phyloP scores from a whole-genome alignment of 768 basidiomycete species.

The Tremella fuciformis region DNA sequence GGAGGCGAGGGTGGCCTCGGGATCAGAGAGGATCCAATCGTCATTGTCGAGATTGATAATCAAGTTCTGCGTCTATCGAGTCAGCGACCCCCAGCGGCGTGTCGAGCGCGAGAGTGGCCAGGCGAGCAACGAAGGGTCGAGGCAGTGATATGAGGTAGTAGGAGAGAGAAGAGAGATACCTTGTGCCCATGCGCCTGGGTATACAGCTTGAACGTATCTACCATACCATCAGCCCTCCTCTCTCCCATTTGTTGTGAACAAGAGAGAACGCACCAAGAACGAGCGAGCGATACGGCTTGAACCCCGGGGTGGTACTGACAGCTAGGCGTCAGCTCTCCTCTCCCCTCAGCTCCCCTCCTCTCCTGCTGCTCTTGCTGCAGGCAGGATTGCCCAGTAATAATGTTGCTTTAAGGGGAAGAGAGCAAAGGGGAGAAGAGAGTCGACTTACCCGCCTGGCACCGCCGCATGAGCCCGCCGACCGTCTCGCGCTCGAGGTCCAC shows the following conservation, averaged over 20 bases:
- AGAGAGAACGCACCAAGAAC: constrained; percentile 59
- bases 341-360: constrained; percentile 5
- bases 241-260: neutral
- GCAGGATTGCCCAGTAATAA: neutral
- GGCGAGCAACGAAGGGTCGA: too few species aligned
- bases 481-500: constrained; percentile 77
- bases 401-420: too few species aligned
- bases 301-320: constrained; percentile 69
- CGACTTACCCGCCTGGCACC: constrained; percentile 63
- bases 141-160: too few species aligned
- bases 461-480: constrained; percentile 72
- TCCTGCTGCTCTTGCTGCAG: neutral
- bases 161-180: constrained; percentile 54
- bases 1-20: constrained; percentile 63
- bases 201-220: constrained; percentile 93
- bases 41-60: constrained; percentile 98
- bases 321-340: constrained; percentile 55
- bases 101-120: too few species aligned
- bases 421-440: neutral
- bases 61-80: constrained; percentile 84
- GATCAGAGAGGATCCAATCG: constrained; percentile 75
- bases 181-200: constrained; percentile 92
- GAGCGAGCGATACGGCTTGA: constrained; percentile 81
- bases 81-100: too few species aligned
- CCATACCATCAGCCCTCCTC: neutral